Conservation (phyloP, 352 stramenopile genomes). For the Albugo candida region DNA sequence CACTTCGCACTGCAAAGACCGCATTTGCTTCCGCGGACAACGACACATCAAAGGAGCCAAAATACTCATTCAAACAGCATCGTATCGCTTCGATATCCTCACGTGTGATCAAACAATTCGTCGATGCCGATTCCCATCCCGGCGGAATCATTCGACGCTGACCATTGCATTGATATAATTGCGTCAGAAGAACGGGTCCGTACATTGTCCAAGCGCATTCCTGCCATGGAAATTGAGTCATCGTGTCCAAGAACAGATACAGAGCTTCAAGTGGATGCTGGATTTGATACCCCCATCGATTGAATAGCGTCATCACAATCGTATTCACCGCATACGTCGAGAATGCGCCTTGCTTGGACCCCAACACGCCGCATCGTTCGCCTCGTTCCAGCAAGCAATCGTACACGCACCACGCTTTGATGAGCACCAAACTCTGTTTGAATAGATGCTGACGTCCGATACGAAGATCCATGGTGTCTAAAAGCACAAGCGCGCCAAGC, state of each 20-base stretch:
- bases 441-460: conserved; percentile 68
- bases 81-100: not conserved
- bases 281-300: conserved; percentile 48
- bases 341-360: conserved; percentile 51
- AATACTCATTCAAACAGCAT: not conserved
- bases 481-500: conserved; percentile 51
- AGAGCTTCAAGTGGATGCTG: conserved; percentile 66
- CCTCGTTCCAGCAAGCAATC: conserved; percentile 24
- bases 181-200: conserved; percentile 33
- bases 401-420: conserved; percentile 81
- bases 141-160: conserved; percentile 11
- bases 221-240: conserved; percentile 76
- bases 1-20: conserved; percentile 54
- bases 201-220: conserved; percentile 62
- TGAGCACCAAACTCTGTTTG: conserved; percentile 74
- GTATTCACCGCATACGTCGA: conserved; percentile 79
- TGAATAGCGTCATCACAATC: conserved; percentile 80
- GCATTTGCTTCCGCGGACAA: conserved; percentile 4
- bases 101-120: not conserved
- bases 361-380: conserved; percentile 16
- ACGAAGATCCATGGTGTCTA: conserved; percentile 68
- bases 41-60: not conserved
- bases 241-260: conserved; percentile 66
- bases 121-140: not conserved
- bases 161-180: no score